A percentile compares a stretch with the other conserved stretches of the same genome.
Evolutionary conservation across 108 stramenopile genomes (phyloP).

Genomic region (Fragilariopsis cylindrus): DNA sequence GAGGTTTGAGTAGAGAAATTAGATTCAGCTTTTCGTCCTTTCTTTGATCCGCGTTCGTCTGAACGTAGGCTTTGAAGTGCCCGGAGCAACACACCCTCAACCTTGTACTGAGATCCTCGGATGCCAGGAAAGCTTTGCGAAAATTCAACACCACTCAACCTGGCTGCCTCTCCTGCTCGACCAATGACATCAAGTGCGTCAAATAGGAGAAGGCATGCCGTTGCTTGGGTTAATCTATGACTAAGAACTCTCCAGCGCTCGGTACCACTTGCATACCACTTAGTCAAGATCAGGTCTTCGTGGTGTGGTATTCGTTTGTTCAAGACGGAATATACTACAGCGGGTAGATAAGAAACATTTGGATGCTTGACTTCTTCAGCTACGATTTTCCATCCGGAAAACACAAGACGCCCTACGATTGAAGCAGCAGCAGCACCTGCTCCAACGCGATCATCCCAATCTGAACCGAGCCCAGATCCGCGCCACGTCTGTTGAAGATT

Average conservation of each 20-base stretch:
- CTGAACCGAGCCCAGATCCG: constrained; percentile 81
- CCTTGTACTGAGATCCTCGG: constrained; percentile 80
- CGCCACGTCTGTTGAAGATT: constrained; percentile 45
- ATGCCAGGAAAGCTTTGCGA: constrained; percentile 87
- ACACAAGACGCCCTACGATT: constrained; percentile 80
- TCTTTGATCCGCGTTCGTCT: constrained; percentile 80
- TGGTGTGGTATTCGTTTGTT: constrained; percentile 76
- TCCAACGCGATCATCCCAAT: constrained; percentile 91
- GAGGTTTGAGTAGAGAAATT: constrained; percentile 27
- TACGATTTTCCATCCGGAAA: constrained; percentile 78
- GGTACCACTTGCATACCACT: constrained; percentile 70
- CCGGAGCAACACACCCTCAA: constrained; percentile 84
- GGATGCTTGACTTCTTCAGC: constrained; percentile 89
- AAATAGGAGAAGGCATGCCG: constrained; percentile 65
- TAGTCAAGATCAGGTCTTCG: constrained; percentile 72
- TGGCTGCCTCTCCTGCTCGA: constrained; percentile 88
- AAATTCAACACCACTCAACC: constrained; percentile 89
- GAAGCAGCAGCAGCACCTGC: constrained; percentile 87
- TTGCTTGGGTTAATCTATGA: constrained; percentile 67
- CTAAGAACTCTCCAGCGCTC: constrained; percentile 80
- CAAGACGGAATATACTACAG: constrained; percentile 75
- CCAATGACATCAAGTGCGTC: constrained; percentile 89
- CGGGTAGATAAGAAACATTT: constrained; percentile 84
- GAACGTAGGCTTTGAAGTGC: constrained; percentile 82
- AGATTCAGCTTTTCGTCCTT: constrained; percentile 26